These are phyloP conservation scores for Xylariaceae sp. DNA, from an alignment of 2,329 filamentous ascomycete species.

Conservation along the genomic window DNA sequence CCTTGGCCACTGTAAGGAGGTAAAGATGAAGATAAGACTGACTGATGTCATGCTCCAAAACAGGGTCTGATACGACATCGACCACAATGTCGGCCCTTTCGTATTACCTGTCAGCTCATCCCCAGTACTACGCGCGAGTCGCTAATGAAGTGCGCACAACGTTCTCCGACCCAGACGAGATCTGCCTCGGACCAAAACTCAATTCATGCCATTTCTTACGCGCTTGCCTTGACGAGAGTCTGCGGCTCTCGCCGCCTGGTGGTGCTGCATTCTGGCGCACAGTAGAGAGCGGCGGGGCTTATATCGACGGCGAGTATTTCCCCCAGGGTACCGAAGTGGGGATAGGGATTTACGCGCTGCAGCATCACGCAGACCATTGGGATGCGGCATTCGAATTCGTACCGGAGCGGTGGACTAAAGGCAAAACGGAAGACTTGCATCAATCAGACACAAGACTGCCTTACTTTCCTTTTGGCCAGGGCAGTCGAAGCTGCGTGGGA, in stretches of 20 bases:
- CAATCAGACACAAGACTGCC: neutral
- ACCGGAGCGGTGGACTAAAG: conserved; percentile 2
- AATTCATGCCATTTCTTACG: conserved; percentile 2
- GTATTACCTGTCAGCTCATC: neutral
- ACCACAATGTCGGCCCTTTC: conserved; percentile 2
- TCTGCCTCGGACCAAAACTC: neutral
- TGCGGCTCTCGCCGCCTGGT: neutral
- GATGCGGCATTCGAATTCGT: neutral
- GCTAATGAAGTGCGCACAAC: neutral
- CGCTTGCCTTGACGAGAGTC: conserved; percentile 1
- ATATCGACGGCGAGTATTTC: conserved; percentile 2
- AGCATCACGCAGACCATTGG: conserved; percentile 2
- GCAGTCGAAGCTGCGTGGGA: neutral
- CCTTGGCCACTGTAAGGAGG: neutral
- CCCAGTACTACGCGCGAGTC: neutral
- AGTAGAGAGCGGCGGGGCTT: neutral
- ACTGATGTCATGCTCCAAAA: neutral
- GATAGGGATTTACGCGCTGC: conserved; percentile 1
- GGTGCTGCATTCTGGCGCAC: conserved; percentile 2
- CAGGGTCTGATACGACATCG: conserved; percentile 2
- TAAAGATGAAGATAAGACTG: neutral
- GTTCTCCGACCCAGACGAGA: neutral
- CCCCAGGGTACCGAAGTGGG: conserved; percentile 3
- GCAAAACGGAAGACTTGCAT: neutral
- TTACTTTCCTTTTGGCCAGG: neutral